Conservation (phyloP, 805 yeast species). For the Wickerhamomyces bisporus region DNA sequence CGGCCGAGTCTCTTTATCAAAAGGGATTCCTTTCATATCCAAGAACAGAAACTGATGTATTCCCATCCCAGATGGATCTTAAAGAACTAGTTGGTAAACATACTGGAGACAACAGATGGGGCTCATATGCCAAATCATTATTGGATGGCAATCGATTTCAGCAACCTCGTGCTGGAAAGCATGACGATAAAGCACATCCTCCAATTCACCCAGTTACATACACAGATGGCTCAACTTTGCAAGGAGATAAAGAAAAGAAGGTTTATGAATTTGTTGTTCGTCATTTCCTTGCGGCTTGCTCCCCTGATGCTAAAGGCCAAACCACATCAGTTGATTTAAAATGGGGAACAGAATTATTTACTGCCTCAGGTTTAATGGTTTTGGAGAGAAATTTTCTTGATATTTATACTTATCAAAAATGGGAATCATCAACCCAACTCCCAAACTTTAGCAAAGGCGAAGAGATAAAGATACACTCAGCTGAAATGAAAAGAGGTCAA, state of each 20-base stretch:
- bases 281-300: slow-evolving; percentile 86
- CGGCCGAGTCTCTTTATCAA: slow-evolving; percentile 83
- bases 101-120: slow-evolving; percentile 55
- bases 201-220: slow-evolving; percentile 87
- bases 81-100: slow-evolving; percentile 58
- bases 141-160: slow-evolving; percentile 39
- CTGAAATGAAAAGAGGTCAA: slow-evolving; percentile 63
- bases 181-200: slow-evolving; percentile 96
- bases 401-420: slow-evolving; percentile 69
- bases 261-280: slow-evolving; percentile 86
- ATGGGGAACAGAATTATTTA: slow-evolving; percentile 79
- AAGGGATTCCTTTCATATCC: slow-evolving; percentile 90
- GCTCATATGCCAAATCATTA: slow-evolving; percentile 52
- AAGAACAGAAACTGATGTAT: slow-evolving; percentile 92
- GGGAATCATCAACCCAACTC: slow-evolving; percentile 62
- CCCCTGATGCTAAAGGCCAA: slow-evolving; percentile 82
- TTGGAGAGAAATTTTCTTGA: slow-evolving; percentile 73
- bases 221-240: slow-evolving; percentile 26
- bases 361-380: slow-evolving; percentile 71
- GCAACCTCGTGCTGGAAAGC: slow-evolving; percentile 74
- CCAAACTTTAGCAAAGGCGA: slow-evolving; percentile 63
- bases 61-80: slow-evolving; percentile 74
- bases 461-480: slow-evolving; percentile 45
- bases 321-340: slow-evolving; percentile 53
- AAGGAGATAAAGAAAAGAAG: slow-evolving; percentile 45